Evolutionary conservation across 345 rosid genomes (phyloP), one percentile per base, ranked within the genome.

Genomic region (Bretschneidera sinensis): DNA sequence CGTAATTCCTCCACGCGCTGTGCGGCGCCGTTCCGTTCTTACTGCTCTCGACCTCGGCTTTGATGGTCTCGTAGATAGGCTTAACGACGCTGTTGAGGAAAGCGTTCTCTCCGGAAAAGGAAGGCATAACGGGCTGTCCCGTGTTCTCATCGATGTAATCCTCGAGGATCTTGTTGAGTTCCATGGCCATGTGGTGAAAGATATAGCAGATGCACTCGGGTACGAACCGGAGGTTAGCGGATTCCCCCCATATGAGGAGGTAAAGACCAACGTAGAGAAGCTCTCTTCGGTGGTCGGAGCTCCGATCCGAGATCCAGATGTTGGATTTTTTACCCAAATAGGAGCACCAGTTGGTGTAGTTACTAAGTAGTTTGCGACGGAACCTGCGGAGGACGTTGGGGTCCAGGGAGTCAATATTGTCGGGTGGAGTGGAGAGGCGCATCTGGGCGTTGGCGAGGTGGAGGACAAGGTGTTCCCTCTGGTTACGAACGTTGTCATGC

Each of bases 401-500:
- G 34, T 92, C 96, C 23, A 92, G 98, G 31, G 88, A 64, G 48
- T 92, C 97, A 60, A 89, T 85, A 61, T 87, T 84, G 43, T 89
- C 97, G 21, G 97, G 97, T 17, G 94, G 98, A 4, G 97, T 94
- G 8, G 91, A 57, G 33, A 89, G 91, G 17, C 98, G 96, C 98
- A 92, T 89, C 85, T 89, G 98, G 19, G 96, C 91, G 66, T 92
- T 92, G 9, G 98, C 89, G 24, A 92, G 84, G 67, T 89, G 98
- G 51, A 92, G 96, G 54, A 92, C 97, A 19, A 92, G 63, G 57
- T 92, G 97, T 75, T 92, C 98, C 22, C 98, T 70, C 79, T 92
- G 97, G 76, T 92, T 92, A 31, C 91, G 83, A 22, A 92, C 97
- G 76, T 76, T 92, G 58, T 81, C 94, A 25, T 61, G 65, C 56